Base-by-base conservation (phyloP, 495 filamentous ascomycete genomes). In the Xylaria cubensis region DNA sequence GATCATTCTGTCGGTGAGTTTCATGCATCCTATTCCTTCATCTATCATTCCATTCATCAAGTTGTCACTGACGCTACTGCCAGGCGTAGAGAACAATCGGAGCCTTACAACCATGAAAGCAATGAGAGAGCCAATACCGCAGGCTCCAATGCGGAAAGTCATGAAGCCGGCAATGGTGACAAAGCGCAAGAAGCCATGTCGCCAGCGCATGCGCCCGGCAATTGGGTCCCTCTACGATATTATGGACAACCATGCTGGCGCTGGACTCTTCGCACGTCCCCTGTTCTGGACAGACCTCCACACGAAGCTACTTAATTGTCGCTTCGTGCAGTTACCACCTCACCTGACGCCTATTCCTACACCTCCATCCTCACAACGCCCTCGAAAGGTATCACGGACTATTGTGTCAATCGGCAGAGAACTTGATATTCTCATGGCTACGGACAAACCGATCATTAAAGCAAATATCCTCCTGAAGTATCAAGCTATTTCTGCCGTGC, bases 261-360 rank as follows among this genome's bases (percentile, higher is more conserved):
- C 69, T 1, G 67, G 80, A 0, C 84, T 87, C 64, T 84, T 80
- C 70, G 64, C 81, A 58, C 75, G 78, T 12, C 85, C 85, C 12
- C 77, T 85, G 63, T 79, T 74, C 76, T 87, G 85, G 85, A 85
- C 81, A n/a, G 84, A 85, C 64, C 71, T 75, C 0, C 85, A 87
- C 66, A 59, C 76, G 34, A 67, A 74, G 24, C 73, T 85, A 2
- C 79, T 87, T 13, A 80, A 80, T 36, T 83, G 73, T 29, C 75
- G 71, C 8, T 87, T 85, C 72, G 36, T 71, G 51, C 75, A 79
- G 58, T 76, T 76, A 15, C 75, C 81, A 55, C 70, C 77, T 19
- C 76, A 79, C 64, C 58, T 50, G 29, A 82, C 64, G 24, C 84
- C 84, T 0, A 75, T 50, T n/a, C 77, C 75, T n/a, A 32, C 59